A percentile compares a stretch with the other conserved stretches of the same genome.
These are phyloP conservation scores for Cenococcum geophilum DNA, from an alignment of 495 filamentous ascomycete species.

Conservation along the genomic window DNA sequence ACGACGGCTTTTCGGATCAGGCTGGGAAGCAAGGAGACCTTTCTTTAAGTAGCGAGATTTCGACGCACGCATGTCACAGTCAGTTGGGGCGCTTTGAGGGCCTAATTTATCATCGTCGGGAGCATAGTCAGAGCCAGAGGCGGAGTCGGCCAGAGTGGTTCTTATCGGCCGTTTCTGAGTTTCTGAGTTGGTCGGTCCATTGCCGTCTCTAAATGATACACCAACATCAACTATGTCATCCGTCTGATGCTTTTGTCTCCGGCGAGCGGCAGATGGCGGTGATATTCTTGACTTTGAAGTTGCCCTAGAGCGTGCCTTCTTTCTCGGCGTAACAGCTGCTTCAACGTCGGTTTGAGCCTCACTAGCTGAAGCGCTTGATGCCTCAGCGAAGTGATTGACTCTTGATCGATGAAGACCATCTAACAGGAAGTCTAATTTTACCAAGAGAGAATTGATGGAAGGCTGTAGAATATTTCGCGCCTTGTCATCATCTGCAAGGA, in stretches of 20 bases:
- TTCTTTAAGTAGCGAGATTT: background rate
- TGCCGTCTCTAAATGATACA: background rate
- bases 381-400: slow-evolving; percentile 29
- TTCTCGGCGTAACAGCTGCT: background rate
- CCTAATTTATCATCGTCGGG: slow-evolving; percentile 3
- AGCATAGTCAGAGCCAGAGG: slow-evolving; percentile 7
- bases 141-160: background rate
- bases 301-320: background rate
- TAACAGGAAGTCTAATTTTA: slow-evolving; percentile 60
- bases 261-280: background rate
- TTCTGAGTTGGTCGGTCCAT: background rate
- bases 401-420: slow-evolving; percentile 59
- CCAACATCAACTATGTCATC: background rate
- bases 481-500: slow-evolving; percentile 57
- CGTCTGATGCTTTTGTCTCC: too few species aligned
- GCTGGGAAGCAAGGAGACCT: background rate
- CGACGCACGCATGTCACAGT: background rate
- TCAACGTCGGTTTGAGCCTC: slow-evolving; percentile 18
- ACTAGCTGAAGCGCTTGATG: slow-evolving; percentile 16
- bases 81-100: background rate
- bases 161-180: background rate
- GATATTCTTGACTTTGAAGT: background rate
- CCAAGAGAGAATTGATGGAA: slow-evolving; percentile 56
- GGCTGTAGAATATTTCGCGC: slow-evolving; percentile 57
- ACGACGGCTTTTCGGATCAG: background rate